Conservation (phyloP, 2,329 filamentous ascomycete genomes). For the Aspergillus caelatus region DNA sequence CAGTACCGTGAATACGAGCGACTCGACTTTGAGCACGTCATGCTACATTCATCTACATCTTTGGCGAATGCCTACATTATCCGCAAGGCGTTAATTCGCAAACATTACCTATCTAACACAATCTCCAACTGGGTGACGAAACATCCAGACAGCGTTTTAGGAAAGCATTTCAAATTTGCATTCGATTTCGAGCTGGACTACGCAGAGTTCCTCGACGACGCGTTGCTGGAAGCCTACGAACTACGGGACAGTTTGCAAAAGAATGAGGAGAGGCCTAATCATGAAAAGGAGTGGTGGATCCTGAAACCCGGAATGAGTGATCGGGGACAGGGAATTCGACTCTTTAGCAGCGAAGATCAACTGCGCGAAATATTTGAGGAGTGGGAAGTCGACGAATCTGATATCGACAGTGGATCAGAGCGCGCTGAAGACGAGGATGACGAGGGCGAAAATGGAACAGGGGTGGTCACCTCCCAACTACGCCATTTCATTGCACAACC, state of each 20-base stretch:
- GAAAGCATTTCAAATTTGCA: slow-evolving; percentile 71
- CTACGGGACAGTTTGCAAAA: slow-evolving; percentile 74
- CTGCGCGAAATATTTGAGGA: slow-evolving; percentile 86
- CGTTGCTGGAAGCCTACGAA: slow-evolving; percentile 87
- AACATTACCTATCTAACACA: slow-evolving; percentile 87
- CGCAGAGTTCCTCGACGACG: slow-evolving; percentile 93
- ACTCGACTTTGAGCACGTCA: slow-evolving; percentile 78
- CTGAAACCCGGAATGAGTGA: slow-evolving; percentile 98
- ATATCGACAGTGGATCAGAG: slow-evolving; percentile 46
- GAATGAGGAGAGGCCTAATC: slow-evolving; percentile 68
- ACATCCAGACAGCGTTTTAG: slow-evolving; percentile 71
- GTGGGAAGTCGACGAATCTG: slow-evolving; percentile 75
- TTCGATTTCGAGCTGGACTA: slow-evolving; percentile 95
- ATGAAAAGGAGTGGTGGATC: slow-evolving; percentile 87
- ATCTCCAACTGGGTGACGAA: slow-evolving; percentile 85
- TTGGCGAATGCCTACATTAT: slow-evolving; percentile 91
- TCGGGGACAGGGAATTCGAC: slow-evolving; percentile 84
- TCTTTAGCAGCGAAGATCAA: slow-evolving; percentile 84
- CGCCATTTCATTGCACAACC: slow-evolving; percentile 95
- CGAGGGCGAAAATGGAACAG: slow-evolving; percentile 36
- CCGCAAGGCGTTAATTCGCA: slow-evolving; percentile 92
- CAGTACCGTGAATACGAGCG: slow-evolving; percentile 87
- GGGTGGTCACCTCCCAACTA: slow-evolving; percentile 83
- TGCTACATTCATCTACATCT: slow-evolving; percentile 62
- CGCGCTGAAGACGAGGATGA: slow-evolving; percentile 37